Evolutionary conservation across 2,329 filamentous ascomycete genomes (phyloP).

Genomic region (Alternaria metachromatica): DNA sequence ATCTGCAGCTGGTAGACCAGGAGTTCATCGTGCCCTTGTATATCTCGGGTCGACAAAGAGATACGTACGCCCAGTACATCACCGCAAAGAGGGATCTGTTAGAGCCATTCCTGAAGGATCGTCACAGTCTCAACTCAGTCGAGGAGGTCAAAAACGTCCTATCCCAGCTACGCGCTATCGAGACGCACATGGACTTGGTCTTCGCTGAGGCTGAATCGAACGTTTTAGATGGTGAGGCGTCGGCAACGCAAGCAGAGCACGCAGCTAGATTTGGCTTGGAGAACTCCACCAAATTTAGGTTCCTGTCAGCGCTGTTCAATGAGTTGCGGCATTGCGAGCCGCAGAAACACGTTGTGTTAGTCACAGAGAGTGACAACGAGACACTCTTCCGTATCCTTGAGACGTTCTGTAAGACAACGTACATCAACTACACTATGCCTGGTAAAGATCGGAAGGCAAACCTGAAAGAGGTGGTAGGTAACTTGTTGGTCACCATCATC

Average conservation of each 20-base stretch:
- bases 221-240: constrained; percentile 10
- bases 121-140: constrained; percentile 17
- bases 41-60: constrained; percentile 40
- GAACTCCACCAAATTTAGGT: constrained; percentile 45
- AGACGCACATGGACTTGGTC: constrained; percentile 43
- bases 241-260: constrained; percentile 25
- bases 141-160: constrained; percentile 26
- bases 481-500: constrained; percentile 46
- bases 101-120: constrained; percentile 21
- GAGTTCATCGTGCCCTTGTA: constrained; percentile 44
- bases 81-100: constrained; percentile 26
- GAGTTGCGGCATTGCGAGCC: constrained; percentile 20
- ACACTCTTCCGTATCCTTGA: constrained; percentile 35
- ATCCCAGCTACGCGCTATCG: constrained; percentile 31
- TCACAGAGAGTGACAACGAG: constrained; percentile 30
- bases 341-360: constrained; percentile 38
- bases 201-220: constrained; percentile 28
- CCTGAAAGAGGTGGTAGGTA: constrained; percentile 14
- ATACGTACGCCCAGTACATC: constrained; percentile 30
- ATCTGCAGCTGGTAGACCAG: constrained; percentile 33
- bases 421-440: constrained; percentile 35
- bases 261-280: constrained; percentile 36
- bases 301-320: constrained; percentile 34
- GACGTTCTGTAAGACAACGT: constrained; percentile 31
- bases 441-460: constrained; percentile 20